Conservation (phyloP, 2,329 filamentous ascomycete species). For the Fusarium sp. region DNA sequence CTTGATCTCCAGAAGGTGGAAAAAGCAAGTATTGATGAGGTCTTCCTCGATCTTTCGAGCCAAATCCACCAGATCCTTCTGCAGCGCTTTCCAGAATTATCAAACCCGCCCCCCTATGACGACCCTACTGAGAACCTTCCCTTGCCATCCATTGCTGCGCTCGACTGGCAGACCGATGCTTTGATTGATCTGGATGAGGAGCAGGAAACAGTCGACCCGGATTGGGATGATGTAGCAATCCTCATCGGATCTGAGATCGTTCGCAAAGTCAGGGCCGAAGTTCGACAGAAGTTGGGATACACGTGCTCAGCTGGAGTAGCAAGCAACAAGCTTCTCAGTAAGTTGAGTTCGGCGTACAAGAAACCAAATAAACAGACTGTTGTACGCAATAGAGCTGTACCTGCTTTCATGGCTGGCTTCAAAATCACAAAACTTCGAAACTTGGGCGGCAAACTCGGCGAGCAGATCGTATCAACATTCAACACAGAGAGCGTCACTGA, state of each 20-base stretch:
- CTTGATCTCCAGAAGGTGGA: slow-evolving; percentile 77
- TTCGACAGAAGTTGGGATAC: slow-evolving; percentile 79
- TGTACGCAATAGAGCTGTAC: slow-evolving; percentile 85
- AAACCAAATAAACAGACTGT: slow-evolving; percentile 96
- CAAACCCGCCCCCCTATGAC: slow-evolving; percentile 73
- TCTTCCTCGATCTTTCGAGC: slow-evolving; percentile 90
- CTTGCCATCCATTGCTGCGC: slow-evolving; percentile 71
- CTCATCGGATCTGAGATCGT: slow-evolving; percentile 91
- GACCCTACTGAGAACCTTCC: slow-evolving; percentile 78
- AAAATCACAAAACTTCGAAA: slow-evolving; percentile 96
- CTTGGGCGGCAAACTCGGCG: slow-evolving; percentile 93
- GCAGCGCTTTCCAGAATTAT: slow-evolving; percentile 79
- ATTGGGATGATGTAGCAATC: slow-evolving; percentile 96
- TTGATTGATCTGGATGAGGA: slow-evolving; percentile 81
- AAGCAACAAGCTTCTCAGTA: slow-evolving; percentile 93
- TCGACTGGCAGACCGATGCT: slow-evolving; percentile 88
- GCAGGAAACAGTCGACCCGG: slow-evolving; percentile 81
- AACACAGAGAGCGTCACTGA: slow-evolving; percentile 83
- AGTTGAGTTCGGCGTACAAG: slow-evolving; percentile 88
- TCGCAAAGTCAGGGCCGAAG: slow-evolving; percentile 73
- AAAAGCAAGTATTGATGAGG: slow-evolving; percentile 95
- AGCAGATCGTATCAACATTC: slow-evolving; percentile 84
- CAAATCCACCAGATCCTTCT: slow-evolving; percentile 82
- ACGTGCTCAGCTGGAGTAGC: slow-evolving; percentile 93
- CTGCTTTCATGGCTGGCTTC: slow-evolving; percentile 82